Base-by-base conservation (phyloP, 169 alveolate genomes). In the Cryptosporidium ryanae region DNA sequence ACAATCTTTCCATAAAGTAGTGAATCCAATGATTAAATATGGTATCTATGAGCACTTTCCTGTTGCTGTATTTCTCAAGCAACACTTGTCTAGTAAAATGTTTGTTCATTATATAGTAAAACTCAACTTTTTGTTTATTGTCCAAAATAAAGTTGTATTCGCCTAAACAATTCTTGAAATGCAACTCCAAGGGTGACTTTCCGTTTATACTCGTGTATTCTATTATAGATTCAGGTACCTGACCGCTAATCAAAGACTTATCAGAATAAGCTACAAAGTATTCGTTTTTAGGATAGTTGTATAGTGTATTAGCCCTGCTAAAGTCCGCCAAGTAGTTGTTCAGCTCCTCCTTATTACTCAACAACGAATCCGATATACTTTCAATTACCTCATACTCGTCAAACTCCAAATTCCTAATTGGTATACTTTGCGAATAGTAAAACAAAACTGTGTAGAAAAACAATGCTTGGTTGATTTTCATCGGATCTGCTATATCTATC, bases 401-500 rank as follows among this genome's bases (percentile, higher is more conserved):
- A 65, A 15, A 32, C 10, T 65, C 82, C 25, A 76, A 55, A 13
- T 25, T 21, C 12, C 59, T 52, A 17, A 68, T 23, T 21, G 43
- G 55, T 25, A 38, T 25, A 29, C 59, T 57, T 46, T 76, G 87
- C 12, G 54, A 48, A 50, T 55, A 57, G 27, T 76, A 59, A 61
- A 76, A 76, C 38, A 76, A 34, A 31, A 59, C 49, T 6, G 87
- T 59, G 31, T 55, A 61, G 52, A 76, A 76, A 12, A 61, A 59
- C 21, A 76, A 21, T 43, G 87, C 25, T 18, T 76, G 87, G 29
- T 76, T 76, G 1, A 61, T 76, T 31, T 76, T 76, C 68, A 76
- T 59, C 2, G 87, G 87, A 59, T 76, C 87, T 2, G 87, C 38
- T 34, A 76, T 61, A 38, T 76, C 87, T 21, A 76, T 76, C n/a